These are phyloP conservation scores for Rhododendron molle DNA, from an alignment of 148 eudicot genomes.

Conservation along the genomic window DNA sequence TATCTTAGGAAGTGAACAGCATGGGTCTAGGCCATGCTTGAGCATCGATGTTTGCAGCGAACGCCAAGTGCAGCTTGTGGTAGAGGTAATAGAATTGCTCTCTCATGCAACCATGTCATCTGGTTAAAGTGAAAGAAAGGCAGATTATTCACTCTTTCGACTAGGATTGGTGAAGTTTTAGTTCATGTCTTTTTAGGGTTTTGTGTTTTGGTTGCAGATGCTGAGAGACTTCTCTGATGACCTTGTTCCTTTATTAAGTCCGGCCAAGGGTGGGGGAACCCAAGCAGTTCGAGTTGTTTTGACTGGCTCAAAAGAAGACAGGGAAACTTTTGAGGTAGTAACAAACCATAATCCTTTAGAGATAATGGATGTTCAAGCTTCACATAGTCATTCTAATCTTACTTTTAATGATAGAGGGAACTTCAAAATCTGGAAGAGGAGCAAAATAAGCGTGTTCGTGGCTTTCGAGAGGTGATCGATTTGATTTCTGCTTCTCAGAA, in stretches of 20 bases:
- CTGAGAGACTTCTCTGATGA: slow-evolving; percentile 50
- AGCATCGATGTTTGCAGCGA: slow-evolving; percentile 88
- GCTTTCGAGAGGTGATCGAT: slow-evolving; percentile 95
- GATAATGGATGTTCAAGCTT: slow-evolving; percentile 1
- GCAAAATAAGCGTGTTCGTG: slow-evolving; percentile 60
- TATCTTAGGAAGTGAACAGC: slow-evolving; percentile 51
- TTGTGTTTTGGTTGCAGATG: slow-evolving; percentile 41
- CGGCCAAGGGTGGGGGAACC: slow-evolving; percentile 51
- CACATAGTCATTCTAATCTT: not conserved
- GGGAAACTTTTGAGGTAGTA: slow-evolving; percentile 56
- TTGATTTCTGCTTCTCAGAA: slow-evolving; percentile 79
- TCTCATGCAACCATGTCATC: not conserved
- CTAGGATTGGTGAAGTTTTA: not conserved
- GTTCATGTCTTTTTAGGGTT: not conserved
- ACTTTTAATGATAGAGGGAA: slow-evolving; percentile 41
- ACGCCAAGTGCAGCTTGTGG: slow-evolving; percentile 80
- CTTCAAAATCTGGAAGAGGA: slow-evolving; percentile 58
- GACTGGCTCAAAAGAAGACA: slow-evolving; percentile 80
- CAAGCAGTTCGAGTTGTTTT: slow-evolving; percentile 78
- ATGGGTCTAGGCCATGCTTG: slow-evolving; percentile 80
- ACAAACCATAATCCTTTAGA: not conserved
- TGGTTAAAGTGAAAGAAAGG: not conserved
- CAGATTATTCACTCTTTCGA: not conserved
- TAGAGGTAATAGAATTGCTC: slow-evolving; percentile 45
- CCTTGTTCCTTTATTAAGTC: slow-evolving; percentile 63